These are phyloP conservation scores for Colletotrichum gigasporum DNA, from an alignment of 2,329 filamentous ascomycete genomes.

Conservation along the genomic window DNA sequence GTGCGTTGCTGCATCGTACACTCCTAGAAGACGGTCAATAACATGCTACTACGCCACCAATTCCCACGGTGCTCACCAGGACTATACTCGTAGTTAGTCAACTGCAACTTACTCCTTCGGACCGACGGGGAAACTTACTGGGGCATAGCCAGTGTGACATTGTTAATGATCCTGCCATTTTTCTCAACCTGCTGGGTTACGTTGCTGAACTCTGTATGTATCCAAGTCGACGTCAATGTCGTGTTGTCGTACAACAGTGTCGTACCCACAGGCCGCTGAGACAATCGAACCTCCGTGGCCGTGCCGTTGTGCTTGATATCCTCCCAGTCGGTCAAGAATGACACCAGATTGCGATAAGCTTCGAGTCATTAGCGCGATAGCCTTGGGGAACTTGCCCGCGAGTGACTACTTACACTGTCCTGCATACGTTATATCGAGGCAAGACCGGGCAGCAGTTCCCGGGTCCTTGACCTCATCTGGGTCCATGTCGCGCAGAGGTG, in stretches of 20 bases:
- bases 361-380: background rate
- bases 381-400: background rate
- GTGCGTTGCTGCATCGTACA: slow-evolving; percentile 72
- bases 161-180: slow-evolving; percentile 72
- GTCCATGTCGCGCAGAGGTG: slow-evolving; percentile 63
- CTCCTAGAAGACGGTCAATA: slow-evolving; percentile 44
- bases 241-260: slow-evolving; percentile 77
- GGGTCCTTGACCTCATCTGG: slow-evolving; percentile 1
- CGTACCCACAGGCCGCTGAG: slow-evolving; percentile 65
- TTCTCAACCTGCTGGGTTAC: slow-evolving; percentile 59
- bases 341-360: slow-evolving; percentile 74
- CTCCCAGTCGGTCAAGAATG: slow-evolving; percentile 68
- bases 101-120: too few relatives aligned
- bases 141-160: slow-evolving; percentile 81
- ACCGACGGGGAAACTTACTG: too few relatives aligned
- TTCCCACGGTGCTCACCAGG: slow-evolving; percentile 46
- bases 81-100: too few relatives aligned
- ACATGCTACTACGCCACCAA: background rate
- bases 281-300: slow-evolving; percentile 49
- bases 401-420: slow-evolving; percentile 62
- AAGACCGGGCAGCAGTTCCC: slow-evolving; percentile 64
- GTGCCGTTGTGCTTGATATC: slow-evolving; percentile 54
- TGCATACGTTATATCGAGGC: slow-evolving; percentile 74
- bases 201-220: slow-evolving; percentile 64
- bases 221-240: slow-evolving; percentile 75